Evolutionary conservation across 495 filamentous ascomycete genomes (phyloP).

Genomic region (Lepraria neglecta): DNA sequence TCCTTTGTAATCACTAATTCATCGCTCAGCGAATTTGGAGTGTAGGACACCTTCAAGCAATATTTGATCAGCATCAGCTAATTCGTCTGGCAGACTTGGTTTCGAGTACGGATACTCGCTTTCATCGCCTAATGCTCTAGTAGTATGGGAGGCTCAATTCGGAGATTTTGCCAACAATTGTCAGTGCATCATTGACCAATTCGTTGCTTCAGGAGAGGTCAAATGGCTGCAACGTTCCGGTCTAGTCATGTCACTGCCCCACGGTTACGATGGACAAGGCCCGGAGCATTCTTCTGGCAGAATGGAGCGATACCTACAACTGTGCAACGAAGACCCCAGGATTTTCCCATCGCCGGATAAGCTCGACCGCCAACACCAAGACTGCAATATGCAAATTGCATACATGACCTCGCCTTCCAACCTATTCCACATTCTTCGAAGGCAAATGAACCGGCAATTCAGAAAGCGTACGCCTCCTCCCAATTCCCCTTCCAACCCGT

Average conservation of each 20-base stretch:
- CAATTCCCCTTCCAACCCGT: background rate
- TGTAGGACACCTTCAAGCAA: slow-evolving; percentile 40
- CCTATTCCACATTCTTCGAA: slow-evolving; percentile 89
- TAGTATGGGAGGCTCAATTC: slow-evolving; percentile 99
- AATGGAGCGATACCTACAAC: slow-evolving; percentile 94
- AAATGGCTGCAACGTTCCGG: slow-evolving; percentile 99
- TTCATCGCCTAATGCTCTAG: slow-evolving; percentile 89
- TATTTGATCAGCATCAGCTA: slow-evolving; percentile 25
- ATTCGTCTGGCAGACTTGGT: slow-evolving; percentile 55
- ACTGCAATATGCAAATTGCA: slow-evolving; percentile 98
- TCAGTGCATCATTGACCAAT: slow-evolving; percentile 98
- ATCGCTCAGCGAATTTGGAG: slow-evolving; percentile 90
- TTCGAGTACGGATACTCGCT: slow-evolving; percentile 99
- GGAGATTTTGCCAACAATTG: slow-evolving; percentile 99
- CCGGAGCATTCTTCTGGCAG: slow-evolving; percentile 97
- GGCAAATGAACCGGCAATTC: slow-evolving; percentile 99
- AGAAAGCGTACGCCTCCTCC: slow-evolving; percentile 72
- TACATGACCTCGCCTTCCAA: slow-evolving; percentile 92
- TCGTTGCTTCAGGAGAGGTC: slow-evolving; percentile 91
- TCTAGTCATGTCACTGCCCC: slow-evolving; percentile 86
- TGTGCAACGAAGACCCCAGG: slow-evolving; percentile 96
- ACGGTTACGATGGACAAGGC: slow-evolving; percentile 97
- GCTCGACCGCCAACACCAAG: slow-evolving; percentile 95
- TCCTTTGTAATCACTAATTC: slow-evolving; percentile 97
- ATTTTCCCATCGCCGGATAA: slow-evolving; percentile 81